Evolutionary conservation across 2,329 filamentous ascomycete species (phyloP).

Genomic region (Aureobasidium sp.): DNA sequence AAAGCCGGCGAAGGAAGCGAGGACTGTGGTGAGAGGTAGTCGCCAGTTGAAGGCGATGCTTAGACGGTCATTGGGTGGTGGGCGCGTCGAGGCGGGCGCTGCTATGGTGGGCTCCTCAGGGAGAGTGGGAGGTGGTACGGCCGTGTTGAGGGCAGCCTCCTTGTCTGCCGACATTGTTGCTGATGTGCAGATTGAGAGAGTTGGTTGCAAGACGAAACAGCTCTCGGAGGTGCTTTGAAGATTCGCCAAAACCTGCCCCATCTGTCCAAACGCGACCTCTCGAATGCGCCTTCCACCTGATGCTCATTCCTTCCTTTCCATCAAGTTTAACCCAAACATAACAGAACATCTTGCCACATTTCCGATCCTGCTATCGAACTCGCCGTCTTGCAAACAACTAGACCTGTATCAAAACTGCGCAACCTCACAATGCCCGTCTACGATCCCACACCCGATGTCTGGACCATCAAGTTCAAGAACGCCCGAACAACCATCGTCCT

Average conservation of each 20-base stretch:
- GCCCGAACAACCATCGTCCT: slow-evolving; percentile 41
- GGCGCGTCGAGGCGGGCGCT: neutral
- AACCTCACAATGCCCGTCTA: slow-evolving; percentile 19
- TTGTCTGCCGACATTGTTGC: neutral
- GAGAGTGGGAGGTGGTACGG: neutral
- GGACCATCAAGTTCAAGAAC: slow-evolving; percentile 42
- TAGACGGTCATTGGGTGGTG: slow-evolving; percentile 24
- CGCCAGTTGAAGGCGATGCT: slow-evolving; percentile 28
- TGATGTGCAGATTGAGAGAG: neutral
- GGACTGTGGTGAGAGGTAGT: slow-evolving; percentile 24
- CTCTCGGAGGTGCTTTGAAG: slow-evolving; percentile 4
- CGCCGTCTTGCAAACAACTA: neutral
- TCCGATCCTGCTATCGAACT: neutral
- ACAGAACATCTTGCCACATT: neutral
- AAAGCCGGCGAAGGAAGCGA: slow-evolving; percentile 25
- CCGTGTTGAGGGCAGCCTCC: neutral
- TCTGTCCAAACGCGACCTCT: neutral
- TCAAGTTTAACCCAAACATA: neutral
- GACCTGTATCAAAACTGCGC: neutral
- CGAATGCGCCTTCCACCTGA: neutral
- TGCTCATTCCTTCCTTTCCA: neutral
- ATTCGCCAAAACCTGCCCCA: slow-evolving; percentile 6
- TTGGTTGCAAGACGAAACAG: neutral
- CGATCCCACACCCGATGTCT: slow-evolving; percentile 26
- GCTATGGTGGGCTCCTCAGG: neutral